phyloP scores from a whole-genome alignment of 1,284 basidiomycete species.

The Leccinum pachyderme region DNA sequence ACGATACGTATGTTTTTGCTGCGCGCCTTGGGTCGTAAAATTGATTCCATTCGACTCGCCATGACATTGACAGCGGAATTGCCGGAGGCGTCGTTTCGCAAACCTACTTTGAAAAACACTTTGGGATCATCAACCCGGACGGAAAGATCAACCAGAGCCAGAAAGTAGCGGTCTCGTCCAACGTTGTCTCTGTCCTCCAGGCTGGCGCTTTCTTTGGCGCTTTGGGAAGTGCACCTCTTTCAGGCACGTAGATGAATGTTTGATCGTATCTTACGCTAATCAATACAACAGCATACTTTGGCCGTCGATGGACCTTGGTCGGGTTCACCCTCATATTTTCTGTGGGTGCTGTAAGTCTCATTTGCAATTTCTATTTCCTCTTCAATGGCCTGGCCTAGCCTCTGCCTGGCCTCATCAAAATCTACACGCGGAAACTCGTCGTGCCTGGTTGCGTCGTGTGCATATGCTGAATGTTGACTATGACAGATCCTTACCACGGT shows the following conservation, averaged over 20 bases:
- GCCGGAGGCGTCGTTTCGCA: constrained; percentile 69
- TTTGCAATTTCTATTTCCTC: neutral
- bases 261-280: neutral
- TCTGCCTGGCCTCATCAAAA: neutral
- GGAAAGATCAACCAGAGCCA: constrained; percentile 37
- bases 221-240: constrained; percentile 60
- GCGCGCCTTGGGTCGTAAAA: neutral
- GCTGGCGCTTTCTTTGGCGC: constrained; percentile 83
- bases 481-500: constrained; percentile 57
- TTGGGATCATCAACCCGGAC: constrained; percentile 50
- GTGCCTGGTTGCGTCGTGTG: neutral
- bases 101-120: constrained; percentile 58
- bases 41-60: neutral
- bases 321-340: constrained; percentile 60
- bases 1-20: constrained; percentile 59
- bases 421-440: neutral
- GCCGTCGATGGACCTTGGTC: constrained; percentile 56
- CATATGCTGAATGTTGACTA: neutral
- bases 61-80: constrained; percentile 38
- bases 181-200: constrained; percentile 76
- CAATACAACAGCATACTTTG: constrained; percentile 45
- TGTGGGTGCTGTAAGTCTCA: constrained; percentile 57
- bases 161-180: constrained; percentile 51
- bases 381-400: neutral
- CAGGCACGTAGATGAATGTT: constrained; percentile 45